phyloP scores from a whole-genome alignment of 129 eudicot species.

The Centella asiatica region DNA sequence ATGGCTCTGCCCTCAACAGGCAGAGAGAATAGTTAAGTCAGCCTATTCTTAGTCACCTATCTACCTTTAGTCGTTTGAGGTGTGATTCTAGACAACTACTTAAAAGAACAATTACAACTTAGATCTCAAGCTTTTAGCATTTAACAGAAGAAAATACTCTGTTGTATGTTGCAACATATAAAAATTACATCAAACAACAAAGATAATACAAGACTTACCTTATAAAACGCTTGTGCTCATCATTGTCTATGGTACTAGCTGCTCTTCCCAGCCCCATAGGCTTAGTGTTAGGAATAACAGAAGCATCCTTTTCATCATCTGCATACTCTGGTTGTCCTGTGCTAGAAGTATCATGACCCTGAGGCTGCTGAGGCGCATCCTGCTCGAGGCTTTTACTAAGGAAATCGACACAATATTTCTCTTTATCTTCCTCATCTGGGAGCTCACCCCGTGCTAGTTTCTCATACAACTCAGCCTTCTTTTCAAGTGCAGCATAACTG shows the following conservation, averaged over 20 bases:
- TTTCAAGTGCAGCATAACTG: constrained; percentile 93
- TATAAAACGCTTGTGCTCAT: constrained; percentile 75
- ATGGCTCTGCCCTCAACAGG: too few relatives aligned
- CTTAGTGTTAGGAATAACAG: constrained; percentile 27
- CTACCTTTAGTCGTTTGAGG: too few relatives aligned
- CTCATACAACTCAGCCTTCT: constrained; percentile 73
- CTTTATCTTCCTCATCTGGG: constrained; percentile 86
- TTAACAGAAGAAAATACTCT: neutral
- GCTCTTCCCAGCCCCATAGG: constrained; percentile 50
- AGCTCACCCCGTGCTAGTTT: constrained; percentile 76
- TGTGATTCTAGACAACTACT: too few relatives aligned
- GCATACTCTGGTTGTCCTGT: constrained; percentile 24
- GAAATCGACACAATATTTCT: constrained; percentile 92
- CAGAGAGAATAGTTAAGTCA: too few relatives aligned
- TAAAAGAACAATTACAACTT: too few relatives aligned
- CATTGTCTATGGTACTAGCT: constrained; percentile 43
- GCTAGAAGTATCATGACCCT: constrained; percentile 21
- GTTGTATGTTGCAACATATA: constrained; percentile 4
- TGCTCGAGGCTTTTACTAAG: constrained; percentile 47
- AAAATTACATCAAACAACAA: neutral
- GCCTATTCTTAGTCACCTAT: too few relatives aligned
- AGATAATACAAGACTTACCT: constrained; percentile 27
- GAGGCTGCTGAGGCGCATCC: constrained; percentile 39
- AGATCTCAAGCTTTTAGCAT: too few relatives aligned
- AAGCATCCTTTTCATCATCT: constrained; percentile 30